Evolutionary conservation across 2,329 filamentous ascomycete genomes (phyloP), one percentile per base, ranked within the genome.

Genomic region (Sporothrix phasma): DNA sequence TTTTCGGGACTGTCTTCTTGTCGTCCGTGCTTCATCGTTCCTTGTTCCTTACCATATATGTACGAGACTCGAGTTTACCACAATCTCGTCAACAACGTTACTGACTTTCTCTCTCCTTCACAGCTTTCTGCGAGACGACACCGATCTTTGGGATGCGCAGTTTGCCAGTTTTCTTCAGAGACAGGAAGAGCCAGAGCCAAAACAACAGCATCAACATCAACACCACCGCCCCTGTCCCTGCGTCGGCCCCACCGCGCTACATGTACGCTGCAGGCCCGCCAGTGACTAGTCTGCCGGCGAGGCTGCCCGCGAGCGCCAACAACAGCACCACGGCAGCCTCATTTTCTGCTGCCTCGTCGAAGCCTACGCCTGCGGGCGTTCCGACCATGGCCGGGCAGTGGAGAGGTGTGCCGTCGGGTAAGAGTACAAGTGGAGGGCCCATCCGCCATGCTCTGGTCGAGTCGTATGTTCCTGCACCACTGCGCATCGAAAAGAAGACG

Each of bases 231-330:
- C 49, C 34, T 37, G 47, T 67, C 43, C 46, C 62, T 68, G 47
- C 65, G 43, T 41, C 31, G 43, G 64, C 68, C 15, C 68, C 68
- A 64, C 67, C 59, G 24, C 68, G 53, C 61, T 66, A 66, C 54
- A 37, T 37, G 34, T 13, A 15, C 34, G 7, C 34, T 37, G 47
- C 65, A 26, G 56, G 31, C 43, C 22, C 59, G 46, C 19, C 59
- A 39, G 17, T 22, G n/a, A 26, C 58, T 37, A 49, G 59, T 61
- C 29, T 41, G n/a, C 61, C 53, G 54, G 61, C 66, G 47, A 64
- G 64, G 62, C 59, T 67, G 61, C 64, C 66, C 39, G 26, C 37
- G 41, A 54, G 17, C 51, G 5, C 24, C 24, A 19, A 19, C 39
- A 19, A 41, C 31, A 41, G 43, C n/a, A 11, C 8, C 22, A 29